phyloP scores from a whole-genome alignment of 306 rosid genomes.

The Ochetophila trinervis region DNA sequence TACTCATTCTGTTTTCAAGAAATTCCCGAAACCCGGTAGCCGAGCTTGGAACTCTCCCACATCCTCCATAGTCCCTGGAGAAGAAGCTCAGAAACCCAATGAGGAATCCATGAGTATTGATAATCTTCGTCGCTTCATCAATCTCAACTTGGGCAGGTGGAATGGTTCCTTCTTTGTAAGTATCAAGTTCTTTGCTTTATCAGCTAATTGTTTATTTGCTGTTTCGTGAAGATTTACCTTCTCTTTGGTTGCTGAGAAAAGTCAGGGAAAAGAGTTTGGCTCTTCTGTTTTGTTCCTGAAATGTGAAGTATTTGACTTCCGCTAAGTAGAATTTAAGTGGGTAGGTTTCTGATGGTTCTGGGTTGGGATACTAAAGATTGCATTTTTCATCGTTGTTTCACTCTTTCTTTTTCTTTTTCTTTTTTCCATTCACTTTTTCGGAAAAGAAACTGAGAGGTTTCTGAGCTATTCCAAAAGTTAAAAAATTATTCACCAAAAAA shows the following conservation, averaged over 20 bases:
- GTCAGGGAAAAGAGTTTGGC: not conserved
- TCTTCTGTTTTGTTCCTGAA: not conserved
- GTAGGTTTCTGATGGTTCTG: not conserved
- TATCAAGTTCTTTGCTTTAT: not conserved
- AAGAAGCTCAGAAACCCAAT: conserved; percentile 33
- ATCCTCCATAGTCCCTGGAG: conserved; percentile 25
- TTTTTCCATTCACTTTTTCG: not conserved
- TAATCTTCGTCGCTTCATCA: conserved; percentile 57
- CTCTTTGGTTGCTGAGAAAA: conserved; percentile 8
- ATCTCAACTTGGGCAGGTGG: conserved; percentile 76
- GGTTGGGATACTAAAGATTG: not conserved
- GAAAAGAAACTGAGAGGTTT: not conserved
- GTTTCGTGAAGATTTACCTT: not conserved
- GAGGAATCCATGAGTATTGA: conserved; percentile 71
- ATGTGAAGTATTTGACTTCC: not conserved
- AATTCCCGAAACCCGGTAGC: conserved; percentile 19
- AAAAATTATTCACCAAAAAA: too few species aligned
- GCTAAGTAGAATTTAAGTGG: not conserved
- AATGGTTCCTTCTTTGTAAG: conserved; percentile 84
- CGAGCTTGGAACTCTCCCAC: conserved; percentile 46
- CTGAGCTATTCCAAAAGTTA: not conserved
- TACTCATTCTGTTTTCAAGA: conserved; percentile 19
- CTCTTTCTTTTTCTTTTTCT: not conserved
- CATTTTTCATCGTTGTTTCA: not conserved
- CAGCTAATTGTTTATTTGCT: not conserved